Evolutionary conservation across 2,329 filamentous ascomycete species (phyloP), one percentile per base, ranked within the genome.

Genomic region (Talaromyces atroroseus): DNA sequence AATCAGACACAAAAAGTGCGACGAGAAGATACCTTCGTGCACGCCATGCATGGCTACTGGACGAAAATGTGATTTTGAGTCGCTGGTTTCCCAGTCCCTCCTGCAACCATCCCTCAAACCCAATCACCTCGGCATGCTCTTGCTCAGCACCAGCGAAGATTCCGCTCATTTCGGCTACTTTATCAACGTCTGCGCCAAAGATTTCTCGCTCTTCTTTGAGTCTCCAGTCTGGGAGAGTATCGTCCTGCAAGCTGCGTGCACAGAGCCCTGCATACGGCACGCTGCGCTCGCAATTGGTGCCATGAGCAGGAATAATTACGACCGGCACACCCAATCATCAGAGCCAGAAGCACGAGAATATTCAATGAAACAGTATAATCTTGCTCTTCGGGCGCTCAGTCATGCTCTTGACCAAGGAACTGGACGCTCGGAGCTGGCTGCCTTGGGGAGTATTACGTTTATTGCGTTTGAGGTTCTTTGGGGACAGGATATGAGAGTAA

Each of bases 1-100:
- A 49, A 55, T 50, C 8, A 24, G 53, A n/a, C 53, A 55, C 23
- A 55, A 55, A 50, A 55, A 55, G 53, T 55, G 53, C 47, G 53
- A 55, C 26, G 53, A 55, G 40, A 50, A 20, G 18, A 12, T 55
- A 10, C 53, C 53, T 11, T 55, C 53, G 5, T 55, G 53, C 38
- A 50, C 47, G 14, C 53, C 36, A 8, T 55, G 53, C 46, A 18
- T 3, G 5, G 36, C 53, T 16, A 55, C 53, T n/a, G 53, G 47
- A 11, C 47, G 53, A 21, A 55, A 55, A 44, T 55, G 49, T 18
- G 49, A 52, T 14, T 52, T 44, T 29, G 20, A 52, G 29, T 44
- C 49, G 16, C 49, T 23, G 21, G 3, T 38, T 20, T 34, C 48
- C 20, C 48, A 50, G 24, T 23, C 1, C 26, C 21, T 38, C 32